Conservation (phyloP, 495 filamentous ascomycete genomes). For the Xylaria curta region DNA sequence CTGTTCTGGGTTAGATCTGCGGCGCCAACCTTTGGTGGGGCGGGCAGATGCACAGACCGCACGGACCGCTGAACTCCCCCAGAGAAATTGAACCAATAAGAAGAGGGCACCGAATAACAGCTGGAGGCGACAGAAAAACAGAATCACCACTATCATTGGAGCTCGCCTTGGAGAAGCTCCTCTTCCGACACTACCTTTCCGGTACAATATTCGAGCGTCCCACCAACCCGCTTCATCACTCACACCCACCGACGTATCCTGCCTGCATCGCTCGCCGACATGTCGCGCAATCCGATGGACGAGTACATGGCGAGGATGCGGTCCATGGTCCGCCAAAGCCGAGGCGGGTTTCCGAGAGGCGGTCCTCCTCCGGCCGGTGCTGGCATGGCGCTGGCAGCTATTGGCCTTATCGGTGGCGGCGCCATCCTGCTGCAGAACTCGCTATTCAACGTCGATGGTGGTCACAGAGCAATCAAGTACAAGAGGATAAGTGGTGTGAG, state of each 20-base stretch:
- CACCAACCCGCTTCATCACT: constrained; percentile 17
- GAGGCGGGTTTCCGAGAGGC: constrained; percentile 48
- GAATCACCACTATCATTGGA: constrained; percentile 32
- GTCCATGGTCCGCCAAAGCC: constrained; percentile 37
- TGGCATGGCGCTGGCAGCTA: constrained; percentile 42
- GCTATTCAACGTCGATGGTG: constrained; percentile 99
- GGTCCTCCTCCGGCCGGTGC: constrained; percentile 40
- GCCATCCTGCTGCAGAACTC: constrained; percentile 74
- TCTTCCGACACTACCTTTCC: constrained; percentile 1
- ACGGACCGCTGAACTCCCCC: not conserved
- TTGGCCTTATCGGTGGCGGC: constrained; percentile 68
- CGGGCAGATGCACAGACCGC: not conserved
- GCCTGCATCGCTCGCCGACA: constrained; percentile 37
- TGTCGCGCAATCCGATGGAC: constrained; percentile 57
- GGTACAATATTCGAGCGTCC: not conserved
- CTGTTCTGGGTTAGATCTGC: not conserved
- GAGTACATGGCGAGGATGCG: constrained; percentile 48
- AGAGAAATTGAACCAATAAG: constrained; percentile 25
- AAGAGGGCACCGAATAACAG: constrained; percentile 1
- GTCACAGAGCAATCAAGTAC: constrained; percentile 99
- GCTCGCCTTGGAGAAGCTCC: constrained; percentile 14
- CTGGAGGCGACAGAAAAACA: constrained; percentile 30
- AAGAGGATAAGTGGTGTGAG: constrained; percentile 90
- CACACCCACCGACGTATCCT: not conserved
- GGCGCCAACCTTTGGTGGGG: not conserved